A percentile compares a stretch with the other conserved stretches of the same genome.
phyloP scores from a whole-genome alignment of 331 rosid species.

The Cydonia oblonga region DNA sequence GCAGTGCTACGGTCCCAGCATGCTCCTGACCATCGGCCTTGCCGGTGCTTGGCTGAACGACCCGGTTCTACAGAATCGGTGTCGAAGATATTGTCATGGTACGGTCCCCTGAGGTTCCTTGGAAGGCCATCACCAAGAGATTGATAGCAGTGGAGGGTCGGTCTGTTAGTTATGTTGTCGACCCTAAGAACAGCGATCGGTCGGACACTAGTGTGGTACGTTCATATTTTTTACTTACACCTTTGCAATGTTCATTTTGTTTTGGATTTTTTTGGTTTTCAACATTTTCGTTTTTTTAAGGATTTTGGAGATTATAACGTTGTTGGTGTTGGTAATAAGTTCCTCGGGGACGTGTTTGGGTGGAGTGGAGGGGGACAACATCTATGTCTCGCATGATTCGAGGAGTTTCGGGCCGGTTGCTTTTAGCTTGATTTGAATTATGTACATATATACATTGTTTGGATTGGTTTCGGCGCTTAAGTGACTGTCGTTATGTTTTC shows the following conservation, averaged over 20 bases:
- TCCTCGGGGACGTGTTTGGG: too few relatives aligned
- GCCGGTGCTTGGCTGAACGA: slow-evolving; percentile 30
- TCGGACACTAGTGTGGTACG: slow-evolving; percentile 49
- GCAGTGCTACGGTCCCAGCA: slow-evolving; percentile 74
- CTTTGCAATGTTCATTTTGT: background rate
- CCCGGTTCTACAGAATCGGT: slow-evolving; percentile 33
- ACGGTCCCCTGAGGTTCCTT: slow-evolving; percentile 41
- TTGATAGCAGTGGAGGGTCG: slow-evolving; percentile 70
- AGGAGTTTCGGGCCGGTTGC: slow-evolving; percentile 68
- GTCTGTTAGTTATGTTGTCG: slow-evolving; percentile 35
- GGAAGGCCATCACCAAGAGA: slow-evolving; percentile 35
- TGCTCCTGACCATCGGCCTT: slow-evolving; percentile 56
- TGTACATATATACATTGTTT: background rate
- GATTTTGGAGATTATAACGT: slow-evolving; percentile 6
- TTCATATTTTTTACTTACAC: background rate
- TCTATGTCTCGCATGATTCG: slow-evolving; percentile 40
- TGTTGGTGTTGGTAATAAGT: background rate
- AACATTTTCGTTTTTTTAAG: background rate
- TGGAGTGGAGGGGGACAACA: slow-evolving; percentile 57
- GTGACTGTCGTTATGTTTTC: too few relatives aligned
- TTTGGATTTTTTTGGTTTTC: slow-evolving; percentile 3
- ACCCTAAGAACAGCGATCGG: slow-evolving; percentile 32
- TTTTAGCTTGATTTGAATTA: background rate
- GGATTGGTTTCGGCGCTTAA: background rate
- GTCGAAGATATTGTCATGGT: slow-evolving; percentile 50